Evolutionary conservation across 345 rosid genomes (phyloP), one percentile per base, ranked within the genome.

Genomic region (Microcos paniculata): DNA sequence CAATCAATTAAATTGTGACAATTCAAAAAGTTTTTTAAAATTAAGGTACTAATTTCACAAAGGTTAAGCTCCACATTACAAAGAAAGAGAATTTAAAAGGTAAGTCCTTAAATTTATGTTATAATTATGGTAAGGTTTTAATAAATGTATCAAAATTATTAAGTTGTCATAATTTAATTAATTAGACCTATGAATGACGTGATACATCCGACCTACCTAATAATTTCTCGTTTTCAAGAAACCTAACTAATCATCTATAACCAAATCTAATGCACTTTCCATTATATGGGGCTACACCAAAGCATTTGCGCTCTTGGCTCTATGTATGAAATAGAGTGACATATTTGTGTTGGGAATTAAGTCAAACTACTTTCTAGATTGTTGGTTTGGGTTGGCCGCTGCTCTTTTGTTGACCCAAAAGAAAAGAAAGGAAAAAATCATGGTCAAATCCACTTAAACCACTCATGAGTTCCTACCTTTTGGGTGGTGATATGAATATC

Each of bases 371-470:
- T 61, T 73, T 59, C 23, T 43, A 73, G 40, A 73, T 18, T 61
- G 57, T 73, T 73, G 58, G 58, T 73, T 74, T 35, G 65, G 79
- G 64, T 77, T 63, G 70, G 63, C 35, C 33, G 67, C 35, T 62
- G 55, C 48, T 48, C 8, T 31, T 26, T 72, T 38, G 57, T 70
- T 79, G 72, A 76, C 74, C 84, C 26, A 63, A 65, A 82, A 69
- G 61, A 26, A 62, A 31, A 11, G 14, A 61, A 62, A 35, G n/a
- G n/a, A 35, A 3, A 13, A 23, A 4, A 5, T 28, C 19, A 6
- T 38, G 62, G 82, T 78, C 77, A 66, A 78, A 70, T 51, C 77
- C 65, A 75, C 67, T 62, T 38, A 65, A 72, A 71, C 43, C 70
- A 56, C 77, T 76, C 57, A 19, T 59, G 66, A 35, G 11, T 11